These are phyloP conservation scores for Tuber microsphaerosporum DNA, from an alignment of 495 filamentous ascomycete genomes.

Conservation along the genomic window DNA sequence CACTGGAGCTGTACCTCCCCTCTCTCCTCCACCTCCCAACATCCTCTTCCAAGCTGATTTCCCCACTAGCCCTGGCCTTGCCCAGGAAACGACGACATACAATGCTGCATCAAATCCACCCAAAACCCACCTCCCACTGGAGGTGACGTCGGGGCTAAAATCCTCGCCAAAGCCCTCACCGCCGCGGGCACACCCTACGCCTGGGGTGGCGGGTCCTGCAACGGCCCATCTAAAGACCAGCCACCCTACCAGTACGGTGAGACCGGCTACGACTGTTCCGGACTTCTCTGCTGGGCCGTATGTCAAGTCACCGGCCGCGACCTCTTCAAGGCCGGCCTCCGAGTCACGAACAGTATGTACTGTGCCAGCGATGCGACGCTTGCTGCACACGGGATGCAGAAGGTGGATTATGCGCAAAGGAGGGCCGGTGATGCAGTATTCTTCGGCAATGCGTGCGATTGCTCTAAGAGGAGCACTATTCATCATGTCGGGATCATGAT, in stretches of 20 bases:
- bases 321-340: slow-evolving; percentile 33
- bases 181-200: slow-evolving; percentile 16
- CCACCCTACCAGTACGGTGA: slow-evolving; percentile 13
- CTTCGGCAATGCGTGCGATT: slow-evolving; percentile 37
- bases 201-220: slow-evolving; percentile 40
- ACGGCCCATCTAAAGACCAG: slow-evolving; percentile 29
- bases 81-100: slow-evolving; percentile 10
- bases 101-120: slow-evolving; percentile 11
- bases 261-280: slow-evolving; percentile 40
- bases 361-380: slow-evolving; percentile 21
- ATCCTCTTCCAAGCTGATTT: background rate
- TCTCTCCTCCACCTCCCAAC: background rate
- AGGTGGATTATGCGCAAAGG: slow-evolving; percentile 30
- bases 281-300: slow-evolving; percentile 39
- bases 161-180: slow-evolving; percentile 12
- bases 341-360: slow-evolving; percentile 37
- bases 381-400: slow-evolving; percentile 17
- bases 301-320: slow-evolving; percentile 39
- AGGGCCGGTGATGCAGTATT: slow-evolving; percentile 41
- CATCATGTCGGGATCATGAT: slow-evolving; percentile 40
- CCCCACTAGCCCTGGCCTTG: slow-evolving; percentile 12
- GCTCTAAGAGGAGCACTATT: slow-evolving; percentile 22
- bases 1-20: background rate
- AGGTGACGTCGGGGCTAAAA: background rate
- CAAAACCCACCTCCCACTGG: too few relatives aligned